Evolutionary conservation across 306 rosid species (phyloP), one percentile per base, ranked within the genome.

Genomic region (Quillaja saponaria): DNA sequence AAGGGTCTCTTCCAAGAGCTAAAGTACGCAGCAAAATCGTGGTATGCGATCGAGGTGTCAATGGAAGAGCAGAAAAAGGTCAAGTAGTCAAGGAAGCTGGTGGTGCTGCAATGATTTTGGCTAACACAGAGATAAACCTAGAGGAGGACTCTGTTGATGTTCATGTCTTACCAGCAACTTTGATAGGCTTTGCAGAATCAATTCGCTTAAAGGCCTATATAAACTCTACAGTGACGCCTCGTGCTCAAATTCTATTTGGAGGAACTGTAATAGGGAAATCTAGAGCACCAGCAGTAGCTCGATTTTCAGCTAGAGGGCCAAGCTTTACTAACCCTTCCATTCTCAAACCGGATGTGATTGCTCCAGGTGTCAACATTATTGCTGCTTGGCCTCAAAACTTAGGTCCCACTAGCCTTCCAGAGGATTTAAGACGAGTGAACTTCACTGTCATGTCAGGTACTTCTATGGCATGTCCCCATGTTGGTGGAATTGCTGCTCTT

Each of bases 381-480:
- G 97, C 97, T 16, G 97, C 99, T 66, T 94, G 99, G 99, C 99
- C 97, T 60, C 99, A 89, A 68, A 89, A 89, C 70, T 67, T 94
- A 9, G 99, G 97, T 49, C 97, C 99, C 6, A 75, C 87, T 3
- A 85, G 78, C 63, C 91, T 94, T 74, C 95, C 87, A 38, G 89
- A 87, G 13, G 99, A 94, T 71, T 18, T 74, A 21, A 82, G 97
- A 71, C 76, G 95, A 64, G 95, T 82, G 20, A 89, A 83, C 74
- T 94, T 89, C 81, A 78, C 95, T 1, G 79, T 89, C 68, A 86
- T 92, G 97, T 89, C 96, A 1, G 97, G 97, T 47, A 91, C 97
- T 17, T 91, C 97, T 46, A 91, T 88, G 96, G 73, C 97, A 44
- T 91, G 96, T 49, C 97, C 97, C 63, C 97, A 88, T 81, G 91